Base-by-base conservation (phyloP, 2,329 filamentous ascomycete genomes). In the Diaporthe longicolla region DNA sequence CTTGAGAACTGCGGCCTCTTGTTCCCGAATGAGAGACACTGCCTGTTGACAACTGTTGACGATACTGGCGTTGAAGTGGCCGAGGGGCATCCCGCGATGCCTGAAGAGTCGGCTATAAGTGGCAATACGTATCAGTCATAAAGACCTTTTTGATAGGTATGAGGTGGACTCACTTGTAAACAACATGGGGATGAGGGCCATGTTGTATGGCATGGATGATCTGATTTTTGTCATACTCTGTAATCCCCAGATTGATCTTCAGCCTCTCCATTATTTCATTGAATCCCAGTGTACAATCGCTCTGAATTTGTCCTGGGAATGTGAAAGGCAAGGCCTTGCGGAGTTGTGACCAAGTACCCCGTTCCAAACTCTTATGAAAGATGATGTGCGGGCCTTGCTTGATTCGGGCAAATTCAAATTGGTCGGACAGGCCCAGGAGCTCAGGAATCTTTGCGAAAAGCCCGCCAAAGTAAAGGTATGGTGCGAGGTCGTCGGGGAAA, bases 1-100 rank as follows among this genome's bases (percentile, higher is more conserved):
- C 1, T 21, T 26, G n/a, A 9, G 26, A 58, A 17, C 37, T 35
- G 29, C 11, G 3, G 37, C 40, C 50, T 40, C 40, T 35, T 43
- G 26, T 3, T 21, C 17, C 35, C 17, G 24, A 10, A 63, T 11
- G 1, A 45, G 24, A 5, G 21, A 24, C 32, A 40, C 32, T 11
- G 17, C 45, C 59, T 50, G 24, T 24, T 37, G 70, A 40, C 58
- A 50, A 26, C 6, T 32, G 7, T 55, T 26, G 35, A 71, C 4
- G 40, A 70, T 48, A 19, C 26, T 21, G 37, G 15, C 32, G 10
- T 21, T 40, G 37, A 70, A 73, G 11, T 48, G 15, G 4, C 45
- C 59, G 9, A 48, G 45, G 29, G 73, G 37, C 73, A 74, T 74
- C 5, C 73, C 73, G 21, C 73, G 71, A 26, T 50, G 50, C n/a